Evolutionary conservation across 345 rosid genomes (phyloP).

Genomic region (Hypericum androsaemum): DNA sequence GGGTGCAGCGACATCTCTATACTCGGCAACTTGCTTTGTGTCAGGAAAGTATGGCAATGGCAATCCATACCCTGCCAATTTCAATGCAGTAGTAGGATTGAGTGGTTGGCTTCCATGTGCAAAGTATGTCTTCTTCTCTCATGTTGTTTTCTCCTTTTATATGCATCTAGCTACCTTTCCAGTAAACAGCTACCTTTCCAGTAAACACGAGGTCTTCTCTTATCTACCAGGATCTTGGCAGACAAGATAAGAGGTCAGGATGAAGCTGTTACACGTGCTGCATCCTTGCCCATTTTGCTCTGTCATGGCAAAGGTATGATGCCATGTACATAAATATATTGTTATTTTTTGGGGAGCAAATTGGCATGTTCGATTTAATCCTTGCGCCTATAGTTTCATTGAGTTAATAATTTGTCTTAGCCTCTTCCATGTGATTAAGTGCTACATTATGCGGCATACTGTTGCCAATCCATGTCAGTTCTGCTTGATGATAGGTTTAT

Average conservation of each 20-base stretch:
- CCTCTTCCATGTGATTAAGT: too few relatives aligned
- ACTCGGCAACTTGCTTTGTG: constrained; percentile 73
- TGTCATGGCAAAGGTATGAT: constrained; percentile 76
- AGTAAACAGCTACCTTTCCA: neutral
- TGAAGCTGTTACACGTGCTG: constrained; percentile 54
- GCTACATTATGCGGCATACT: too few relatives aligned
- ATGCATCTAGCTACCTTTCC: neutral
- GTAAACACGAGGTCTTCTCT: constrained; percentile 1
- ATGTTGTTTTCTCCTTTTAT: neutral
- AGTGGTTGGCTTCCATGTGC: constrained; percentile 99
- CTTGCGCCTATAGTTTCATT: too few relatives aligned
- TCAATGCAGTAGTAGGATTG: constrained; percentile 74
- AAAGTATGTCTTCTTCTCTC: constrained; percentile 34
- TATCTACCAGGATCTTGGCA: constrained; percentile 44
- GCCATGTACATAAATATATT: too few relatives aligned
- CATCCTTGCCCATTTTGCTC: constrained; percentile 68
- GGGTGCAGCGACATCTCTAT: constrained; percentile 90
- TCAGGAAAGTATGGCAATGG: constrained; percentile 63
- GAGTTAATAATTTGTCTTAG: too few relatives aligned
- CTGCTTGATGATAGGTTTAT: too few relatives aligned
- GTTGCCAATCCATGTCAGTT: too few relatives aligned
- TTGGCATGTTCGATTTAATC: too few relatives aligned
- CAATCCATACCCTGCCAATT: constrained; percentile 56
- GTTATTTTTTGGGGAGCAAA: too few relatives aligned
- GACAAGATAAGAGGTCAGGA: constrained; percentile 42